These are phyloP conservation scores for Melianthus villosus DNA, from an alignment of 441 rosid species.

Conservation along the genomic window DNA sequence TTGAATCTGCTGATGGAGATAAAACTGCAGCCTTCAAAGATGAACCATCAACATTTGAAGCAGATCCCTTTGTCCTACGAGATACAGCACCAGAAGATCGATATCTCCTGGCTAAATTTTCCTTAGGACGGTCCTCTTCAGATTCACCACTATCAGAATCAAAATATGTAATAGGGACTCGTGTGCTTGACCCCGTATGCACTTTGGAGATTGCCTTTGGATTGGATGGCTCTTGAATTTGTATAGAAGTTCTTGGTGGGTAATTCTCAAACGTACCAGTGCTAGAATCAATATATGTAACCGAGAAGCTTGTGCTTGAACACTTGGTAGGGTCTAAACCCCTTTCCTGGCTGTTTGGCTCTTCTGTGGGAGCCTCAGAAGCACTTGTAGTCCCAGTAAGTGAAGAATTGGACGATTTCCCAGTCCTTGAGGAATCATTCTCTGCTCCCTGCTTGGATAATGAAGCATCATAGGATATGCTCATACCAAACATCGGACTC, in stretches of 20 bases:
- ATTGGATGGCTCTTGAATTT: constrained; percentile 5
- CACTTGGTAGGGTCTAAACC: no score
- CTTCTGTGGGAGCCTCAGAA: constrained; percentile 14
- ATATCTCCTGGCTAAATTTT: constrained; percentile 11
- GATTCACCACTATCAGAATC: constrained; percentile 22
- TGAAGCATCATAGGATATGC: constrained; percentile 11
- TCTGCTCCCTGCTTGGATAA: constrained; percentile 19
- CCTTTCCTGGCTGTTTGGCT: constrained; percentile 14
- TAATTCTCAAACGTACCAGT: constrained; percentile 23
- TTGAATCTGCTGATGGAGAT: constrained; percentile 4
- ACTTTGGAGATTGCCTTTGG: constrained; percentile 15
- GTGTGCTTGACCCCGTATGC: constrained; percentile 15
- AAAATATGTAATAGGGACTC: constrained; percentile 16
- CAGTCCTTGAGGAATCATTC: constrained; percentile 12
- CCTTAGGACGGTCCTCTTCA: constrained; percentile 26
- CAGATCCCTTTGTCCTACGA: constrained; percentile 34
- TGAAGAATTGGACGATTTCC: constrained; percentile 13
- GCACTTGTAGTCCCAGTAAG: constrained; percentile 6
- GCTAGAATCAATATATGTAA: constrained; percentile 18
- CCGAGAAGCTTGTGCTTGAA: constrained; percentile 15
- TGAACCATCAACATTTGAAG: constrained; percentile 13
- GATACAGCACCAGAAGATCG: constrained; percentile 25
- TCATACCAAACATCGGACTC: constrained; percentile 30
- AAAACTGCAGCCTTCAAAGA: constrained; percentile 9
- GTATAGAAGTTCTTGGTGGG: constrained; percentile 6